Percentiles rank a stretch among this genome's conserved stretches.
Evolutionary conservation across 1,284 basidiomycete genomes (phyloP).

Genomic region (Leucoagaricus sp.): DNA sequence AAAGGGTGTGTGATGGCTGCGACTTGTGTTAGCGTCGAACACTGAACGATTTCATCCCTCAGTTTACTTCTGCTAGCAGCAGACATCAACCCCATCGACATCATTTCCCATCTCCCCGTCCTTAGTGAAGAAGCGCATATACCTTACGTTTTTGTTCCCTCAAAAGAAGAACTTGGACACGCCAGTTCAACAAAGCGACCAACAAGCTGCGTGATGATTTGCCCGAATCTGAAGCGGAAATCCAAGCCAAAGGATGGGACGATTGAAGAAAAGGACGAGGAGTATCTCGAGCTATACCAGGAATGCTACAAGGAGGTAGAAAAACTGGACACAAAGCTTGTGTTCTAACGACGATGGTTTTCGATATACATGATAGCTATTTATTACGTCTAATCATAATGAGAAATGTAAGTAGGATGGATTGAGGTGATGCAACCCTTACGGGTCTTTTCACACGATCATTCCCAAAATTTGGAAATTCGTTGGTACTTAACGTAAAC

Average conservation of each 20-base stretch:
- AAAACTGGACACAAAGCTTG: slow-evolving; percentile 73
- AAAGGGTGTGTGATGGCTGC: slow-evolving; percentile 69
- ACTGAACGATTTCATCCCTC: slow-evolving; percentile 1
- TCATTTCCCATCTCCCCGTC: slow-evolving; percentile 95
- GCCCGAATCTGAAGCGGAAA: slow-evolving; percentile 76
- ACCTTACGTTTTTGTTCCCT: slow-evolving; percentile 88
- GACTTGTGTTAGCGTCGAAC: slow-evolving; percentile 1
- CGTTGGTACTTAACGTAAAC: slow-evolving; percentile 19
- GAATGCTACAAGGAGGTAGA: slow-evolving; percentile 86
- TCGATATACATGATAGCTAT: slow-evolving; percentile 9
- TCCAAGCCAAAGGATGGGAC: slow-evolving; percentile 62
- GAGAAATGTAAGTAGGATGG: background rate
- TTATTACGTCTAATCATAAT: slow-evolving; percentile 6
- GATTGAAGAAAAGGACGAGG: slow-evolving; percentile 67
- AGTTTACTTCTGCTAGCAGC: slow-evolving; percentile 92
- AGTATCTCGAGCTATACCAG: slow-evolving; percentile 83
- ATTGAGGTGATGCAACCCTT: slow-evolving; percentile 8
- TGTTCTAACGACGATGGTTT: slow-evolving; percentile 48
- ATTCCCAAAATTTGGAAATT: slow-evolving; percentile 27
- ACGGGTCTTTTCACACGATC: slow-evolving; percentile 25
- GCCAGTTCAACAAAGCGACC: slow-evolving; percentile 97
- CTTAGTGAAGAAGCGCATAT: slow-evolving; percentile 94
- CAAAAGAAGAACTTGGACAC: slow-evolving; percentile 93
- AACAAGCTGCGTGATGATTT: slow-evolving; percentile 97
- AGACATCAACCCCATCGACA: slow-evolving; percentile 98